Evolutionary conservation across 225 moss, liverwort and hornwort species (phyloP).

Genomic region (Bryum argenteum): DNA sequence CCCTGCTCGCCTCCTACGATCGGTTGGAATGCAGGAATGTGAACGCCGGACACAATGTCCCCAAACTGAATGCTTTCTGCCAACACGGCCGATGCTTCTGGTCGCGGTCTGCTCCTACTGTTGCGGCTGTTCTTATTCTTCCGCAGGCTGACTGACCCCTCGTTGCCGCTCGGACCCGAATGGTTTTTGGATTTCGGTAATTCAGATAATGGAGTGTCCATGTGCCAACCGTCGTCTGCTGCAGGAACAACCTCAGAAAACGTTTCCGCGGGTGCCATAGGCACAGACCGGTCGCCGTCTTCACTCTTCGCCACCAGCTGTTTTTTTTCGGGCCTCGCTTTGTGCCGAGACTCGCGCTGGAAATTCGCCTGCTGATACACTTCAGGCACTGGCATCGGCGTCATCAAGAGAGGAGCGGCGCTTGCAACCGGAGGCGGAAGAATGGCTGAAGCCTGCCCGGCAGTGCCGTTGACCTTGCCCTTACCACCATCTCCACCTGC

Average conservation of each 20-base stretch:
- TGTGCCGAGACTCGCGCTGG: slow-evolving; percentile 40
- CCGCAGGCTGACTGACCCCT: slow-evolving; percentile 43
- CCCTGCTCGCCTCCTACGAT: slow-evolving; percentile 38
- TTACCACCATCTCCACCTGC: slow-evolving; percentile 50
- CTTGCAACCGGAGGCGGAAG: slow-evolving; percentile 39
- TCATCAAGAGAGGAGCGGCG: slow-evolving; percentile 40
- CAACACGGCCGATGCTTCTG: slow-evolving; percentile 49
- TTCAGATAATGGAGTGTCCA: slow-evolving; percentile 37
- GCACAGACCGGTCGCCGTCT: slow-evolving; percentile 18
- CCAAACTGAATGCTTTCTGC: slow-evolving; percentile 64
- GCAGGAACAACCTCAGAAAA: slow-evolving; percentile 5
- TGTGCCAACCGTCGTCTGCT: slow-evolving; percentile 54
- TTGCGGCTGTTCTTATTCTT: slow-evolving; percentile 68
- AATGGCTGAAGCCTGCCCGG: slow-evolving; percentile 39
- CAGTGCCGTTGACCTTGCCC: slow-evolving; percentile 41
- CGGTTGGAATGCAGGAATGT: slow-evolving; percentile 32
- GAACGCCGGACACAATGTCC: slow-evolving; percentile 42
- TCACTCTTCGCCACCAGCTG: slow-evolving; percentile 42
- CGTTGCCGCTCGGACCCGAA: slow-evolving; percentile 29
- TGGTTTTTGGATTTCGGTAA: slow-evolving; percentile 33
- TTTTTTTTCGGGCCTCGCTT: slow-evolving; percentile 49
- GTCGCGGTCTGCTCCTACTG: slow-evolving; percentile 58
- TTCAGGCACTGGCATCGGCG: slow-evolving; percentile 33
- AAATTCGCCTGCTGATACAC: slow-evolving; percentile 30
- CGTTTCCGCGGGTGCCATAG: background rate